Base-by-base conservation (phyloP, 108 stramenopile genomes). In the Pseudonitzschia delicatissima region DNA sequence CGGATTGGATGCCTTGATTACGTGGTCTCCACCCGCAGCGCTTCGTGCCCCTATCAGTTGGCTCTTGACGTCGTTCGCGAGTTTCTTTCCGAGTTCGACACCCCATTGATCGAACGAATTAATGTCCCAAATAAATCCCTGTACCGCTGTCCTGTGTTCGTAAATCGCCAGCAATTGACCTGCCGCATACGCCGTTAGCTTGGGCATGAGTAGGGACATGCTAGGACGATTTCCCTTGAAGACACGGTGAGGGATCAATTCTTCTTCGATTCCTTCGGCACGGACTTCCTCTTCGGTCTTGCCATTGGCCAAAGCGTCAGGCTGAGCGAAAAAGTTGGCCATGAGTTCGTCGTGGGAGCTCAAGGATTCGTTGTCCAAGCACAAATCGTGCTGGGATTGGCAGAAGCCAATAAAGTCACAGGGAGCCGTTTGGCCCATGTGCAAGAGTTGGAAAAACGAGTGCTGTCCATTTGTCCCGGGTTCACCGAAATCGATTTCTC, bases 31-130 rank as follows among this genome's bases (percentile, higher is more conserved):
- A 2, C 0, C 29, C 9, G 47, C 21, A 1, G 63, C 53, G 36
- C 80, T 66, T 42, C 92, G 71, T 29, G 86, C 93, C 25, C 85
- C 67, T 45, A 82, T 53, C 64, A 95, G 59, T 31, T 92, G 82
- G 11, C 73, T 73, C 74, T 87, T 88, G 18, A 93, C 84, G 51
- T 91, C 89, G 44, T 86, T 79, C 9, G 99, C 99, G n/a, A 98
- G 82, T 70, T 95, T 93, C 85, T 99, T 99, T 39, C 99, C 99
- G 11, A 99, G 92, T 77, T 99, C 96, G 9, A 99, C 99, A 25
- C 99, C 99, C 96, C 96, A 99, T 75, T 99, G 99, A 77, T 99
- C 99, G 67, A 98, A 99, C n/a, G 93, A 94, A 68, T 98, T 97
- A 47, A 99, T 79, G 71, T 96, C 96, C 99, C 99, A 99, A 31